Conservation (phyloP, 2,329 filamentous ascomycete species). For the Pseudopithomyces chartarum region DNA sequence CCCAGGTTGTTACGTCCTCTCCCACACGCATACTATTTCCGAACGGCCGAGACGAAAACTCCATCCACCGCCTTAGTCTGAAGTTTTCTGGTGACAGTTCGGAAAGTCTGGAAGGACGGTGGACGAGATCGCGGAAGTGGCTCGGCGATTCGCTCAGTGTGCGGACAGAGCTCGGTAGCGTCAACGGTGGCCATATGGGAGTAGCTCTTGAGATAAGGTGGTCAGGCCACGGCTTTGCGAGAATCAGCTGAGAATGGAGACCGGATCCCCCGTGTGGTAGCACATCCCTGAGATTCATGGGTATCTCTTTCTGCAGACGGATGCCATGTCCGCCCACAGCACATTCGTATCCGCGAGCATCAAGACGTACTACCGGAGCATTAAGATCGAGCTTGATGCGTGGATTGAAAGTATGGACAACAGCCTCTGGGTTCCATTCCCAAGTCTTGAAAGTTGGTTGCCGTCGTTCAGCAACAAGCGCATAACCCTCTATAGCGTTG, state of each 20-base stretch:
- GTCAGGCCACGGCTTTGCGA: conserved; percentile 60
- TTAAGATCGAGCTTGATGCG: conserved; percentile 73
- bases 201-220: conserved; percentile 43
- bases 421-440: conserved; percentile 67
- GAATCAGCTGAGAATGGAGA: conserved; percentile 70
- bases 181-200: conserved; percentile 74
- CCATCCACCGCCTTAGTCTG: conserved; percentile 76
- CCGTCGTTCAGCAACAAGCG: conserved; percentile 69
- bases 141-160: conserved; percentile 57
- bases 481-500: conserved; percentile 80
- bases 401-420: conserved; percentile 76
- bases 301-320: conserved; percentile 57
- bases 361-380: conserved; percentile 64
- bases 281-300: conserved; percentile 49
- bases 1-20: conserved; percentile 65
- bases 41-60: conserved; percentile 55
- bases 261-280: conserved; percentile 28
- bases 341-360: conserved; percentile 32
- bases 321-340: conserved; percentile 28
- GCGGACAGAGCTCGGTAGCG: conserved; percentile 67
- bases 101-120: conserved; percentile 57
- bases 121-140: conserved; percentile 50
- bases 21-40: conserved; percentile 49
- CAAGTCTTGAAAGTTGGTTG: conserved; percentile 64
- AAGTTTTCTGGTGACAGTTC: conserved; percentile 75